Percentiles rank a stretch among this genome's conserved stretches.
phyloP scores from a whole-genome alignment of 1,284 basidiomycete genomes.

The Anthracocystis panici-leucophaei region DNA sequence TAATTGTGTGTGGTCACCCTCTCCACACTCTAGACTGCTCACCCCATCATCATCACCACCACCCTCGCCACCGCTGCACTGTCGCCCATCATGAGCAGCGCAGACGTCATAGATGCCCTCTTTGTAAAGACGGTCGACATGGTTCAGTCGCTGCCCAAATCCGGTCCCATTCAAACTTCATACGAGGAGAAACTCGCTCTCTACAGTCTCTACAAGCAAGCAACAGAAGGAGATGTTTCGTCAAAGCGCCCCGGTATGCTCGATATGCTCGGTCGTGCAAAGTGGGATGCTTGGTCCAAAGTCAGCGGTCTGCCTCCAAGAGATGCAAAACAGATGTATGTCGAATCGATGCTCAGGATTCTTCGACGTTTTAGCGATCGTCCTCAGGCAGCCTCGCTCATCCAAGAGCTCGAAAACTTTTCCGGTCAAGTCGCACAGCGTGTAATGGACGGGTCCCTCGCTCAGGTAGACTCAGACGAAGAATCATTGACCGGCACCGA shows the following conservation, averaged over 20 bases:
- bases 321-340: conserved; percentile 90
- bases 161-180: conserved; percentile 92
- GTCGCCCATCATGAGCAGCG: conserved; percentile 62
- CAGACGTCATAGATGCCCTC: conserved; percentile 72
- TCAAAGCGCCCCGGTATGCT: conserved; percentile 84
- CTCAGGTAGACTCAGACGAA: conserved; percentile 43
- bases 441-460: conserved; percentile 71
- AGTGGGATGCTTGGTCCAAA: conserved; percentile 97
- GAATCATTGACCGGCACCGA: conserved; percentile 36
- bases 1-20: conserved; percentile 28
- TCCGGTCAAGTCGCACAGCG: conserved; percentile 78
- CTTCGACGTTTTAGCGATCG: conserved; percentile 85
- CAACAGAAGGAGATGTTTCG: conserved; percentile 87
- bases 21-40: not conserved
- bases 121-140: conserved; percentile 95
- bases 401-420: conserved; percentile 85
- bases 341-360: conserved; percentile 86
- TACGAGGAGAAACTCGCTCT: conserved; percentile 96
- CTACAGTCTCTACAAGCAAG: conserved; percentile 76
- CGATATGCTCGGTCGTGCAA: conserved; percentile 92
- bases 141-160: conserved; percentile 88
- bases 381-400: conserved; percentile 80
- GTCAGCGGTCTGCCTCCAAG: conserved; percentile 82
- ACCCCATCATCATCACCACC: not conserved
- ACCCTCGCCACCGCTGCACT: not conserved